Conservation (phyloP, 176 grass and related monocot species). For the Ensete ventricosum region DNA sequence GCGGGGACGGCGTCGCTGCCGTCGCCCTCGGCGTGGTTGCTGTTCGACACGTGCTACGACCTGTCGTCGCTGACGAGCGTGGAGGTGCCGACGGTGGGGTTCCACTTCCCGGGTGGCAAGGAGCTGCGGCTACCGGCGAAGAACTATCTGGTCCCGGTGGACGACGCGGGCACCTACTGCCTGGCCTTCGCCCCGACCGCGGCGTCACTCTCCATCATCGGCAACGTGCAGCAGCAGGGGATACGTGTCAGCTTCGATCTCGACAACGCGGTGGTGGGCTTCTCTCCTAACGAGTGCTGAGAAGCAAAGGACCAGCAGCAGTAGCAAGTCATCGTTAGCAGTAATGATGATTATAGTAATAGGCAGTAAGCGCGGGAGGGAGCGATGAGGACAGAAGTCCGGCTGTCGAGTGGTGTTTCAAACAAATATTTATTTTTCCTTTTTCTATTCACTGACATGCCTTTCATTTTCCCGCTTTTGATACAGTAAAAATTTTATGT, state of each 20-base stretch:
- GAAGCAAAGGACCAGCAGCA: background rate
- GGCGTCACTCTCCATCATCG: slow-evolving; percentile 72
- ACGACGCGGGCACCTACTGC: slow-evolving; percentile 65
- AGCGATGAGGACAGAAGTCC: background rate
- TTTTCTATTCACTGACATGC: background rate
- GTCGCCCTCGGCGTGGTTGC: slow-evolving; percentile 21
- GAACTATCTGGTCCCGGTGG: slow-evolving; percentile 93
- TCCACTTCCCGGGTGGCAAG: slow-evolving; percentile 43
- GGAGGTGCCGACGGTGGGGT: slow-evolving; percentile 64
- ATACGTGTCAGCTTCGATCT: slow-evolving; percentile 76
- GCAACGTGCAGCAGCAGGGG: slow-evolving; percentile 96
- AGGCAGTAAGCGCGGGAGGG: background rate
- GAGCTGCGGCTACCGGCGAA: slow-evolving; percentile 63
- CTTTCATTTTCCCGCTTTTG: background rate
- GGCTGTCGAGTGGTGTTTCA: background rate
- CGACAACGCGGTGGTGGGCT: slow-evolving; percentile 51
- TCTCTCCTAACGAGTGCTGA: slow-evolving; percentile 73
- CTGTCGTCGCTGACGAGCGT: slow-evolving; percentile 56
- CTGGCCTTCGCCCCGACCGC: slow-evolving; percentile 70
- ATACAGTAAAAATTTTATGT: background rate
- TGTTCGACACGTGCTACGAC: slow-evolving; percentile 99
- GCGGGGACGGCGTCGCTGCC: slow-evolving; percentile 40
- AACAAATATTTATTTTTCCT: background rate
- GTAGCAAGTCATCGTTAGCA: background rate
- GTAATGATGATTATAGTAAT: background rate